Conservation (phyloP, 1,139 yeast genomes). For the Geotrichum fermentans region DNA sequence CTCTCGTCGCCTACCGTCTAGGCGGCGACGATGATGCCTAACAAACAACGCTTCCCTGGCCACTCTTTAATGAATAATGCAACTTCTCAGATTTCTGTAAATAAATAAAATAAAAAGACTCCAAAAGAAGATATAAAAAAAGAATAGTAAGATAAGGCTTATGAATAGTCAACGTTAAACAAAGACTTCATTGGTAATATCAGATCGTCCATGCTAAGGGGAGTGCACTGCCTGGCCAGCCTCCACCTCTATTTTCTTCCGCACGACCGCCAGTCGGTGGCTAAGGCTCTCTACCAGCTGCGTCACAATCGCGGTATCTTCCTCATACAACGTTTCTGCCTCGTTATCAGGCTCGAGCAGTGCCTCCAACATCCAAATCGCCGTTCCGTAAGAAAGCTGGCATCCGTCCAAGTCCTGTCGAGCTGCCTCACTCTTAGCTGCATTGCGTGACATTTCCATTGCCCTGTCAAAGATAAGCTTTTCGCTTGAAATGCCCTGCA, state of each 20-base stretch:
- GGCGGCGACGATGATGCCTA: conserved; percentile 21
- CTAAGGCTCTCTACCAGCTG: conserved; percentile 44
- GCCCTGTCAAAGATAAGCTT: conserved; percentile 87
- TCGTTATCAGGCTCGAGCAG: conserved; percentile 46
- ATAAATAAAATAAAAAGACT: conserved; percentile 3
- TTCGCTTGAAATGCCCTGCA: conserved; percentile 55
- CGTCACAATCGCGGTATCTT: conserved; percentile 70
- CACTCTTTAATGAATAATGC: conserved; percentile 9
- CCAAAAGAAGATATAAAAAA: neutral
- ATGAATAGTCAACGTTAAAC: neutral
- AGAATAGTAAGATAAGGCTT: neutral
- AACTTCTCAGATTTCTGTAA: conserved; percentile 1
- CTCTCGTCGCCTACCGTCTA: conserved; percentile 65
- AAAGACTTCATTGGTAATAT: neutral
- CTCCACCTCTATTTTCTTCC: conserved; percentile 26
- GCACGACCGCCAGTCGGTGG: conserved; percentile 32
- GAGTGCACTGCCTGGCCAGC: conserved; percentile 5
- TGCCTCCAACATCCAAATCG: conserved; percentile 93
- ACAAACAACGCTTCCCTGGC: neutral
- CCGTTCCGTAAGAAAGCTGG: conserved; percentile 82
- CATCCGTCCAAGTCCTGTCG: conserved; percentile 75
- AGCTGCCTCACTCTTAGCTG: conserved; percentile 81
- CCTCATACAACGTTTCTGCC: conserved; percentile 50
- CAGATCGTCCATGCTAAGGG: neutral
- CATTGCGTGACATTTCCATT: conserved; percentile 81